These are phyloP conservation scores for Poterioochromonas sp. DNA, from an alignment of 352 stramenopile species.

Conservation along the genomic window DNA sequence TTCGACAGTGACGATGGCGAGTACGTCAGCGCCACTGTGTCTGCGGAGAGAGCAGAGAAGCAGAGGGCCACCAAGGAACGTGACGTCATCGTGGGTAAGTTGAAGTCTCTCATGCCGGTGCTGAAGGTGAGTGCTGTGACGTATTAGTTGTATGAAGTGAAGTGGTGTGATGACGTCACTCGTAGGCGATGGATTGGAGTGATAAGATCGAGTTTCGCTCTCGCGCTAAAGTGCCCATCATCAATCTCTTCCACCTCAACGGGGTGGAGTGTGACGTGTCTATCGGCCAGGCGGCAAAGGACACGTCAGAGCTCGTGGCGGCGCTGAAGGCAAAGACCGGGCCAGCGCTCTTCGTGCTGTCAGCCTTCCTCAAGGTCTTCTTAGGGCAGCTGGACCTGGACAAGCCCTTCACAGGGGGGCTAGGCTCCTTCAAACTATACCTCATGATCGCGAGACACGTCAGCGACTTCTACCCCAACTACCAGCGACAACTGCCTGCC, in stretches of 20 bases:
- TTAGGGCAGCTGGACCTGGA: slow-evolving; percentile 52
- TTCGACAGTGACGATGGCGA: background rate
- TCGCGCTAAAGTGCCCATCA: slow-evolving; percentile 18
- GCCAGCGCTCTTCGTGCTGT: background rate
- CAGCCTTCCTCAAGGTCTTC: slow-evolving; percentile 50
- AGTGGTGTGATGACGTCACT: background rate
- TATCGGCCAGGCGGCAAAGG: background rate
- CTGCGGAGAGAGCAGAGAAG: background rate
- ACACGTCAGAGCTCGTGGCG: background rate
- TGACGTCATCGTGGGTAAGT: background rate
- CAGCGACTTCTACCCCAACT: background rate
- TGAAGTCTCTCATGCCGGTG: background rate
- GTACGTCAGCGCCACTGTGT: background rate
- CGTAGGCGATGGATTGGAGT: background rate
- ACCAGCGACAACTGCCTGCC: background rate
- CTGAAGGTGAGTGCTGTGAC: background rate
- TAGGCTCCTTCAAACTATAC: slow-evolving; percentile 57
- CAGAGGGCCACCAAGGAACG: background rate
- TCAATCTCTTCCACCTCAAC: background rate
- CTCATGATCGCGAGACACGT: slow-evolving; percentile 43
- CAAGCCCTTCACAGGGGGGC: slow-evolving; percentile 55
- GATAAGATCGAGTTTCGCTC: background rate
- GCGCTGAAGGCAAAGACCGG: background rate
- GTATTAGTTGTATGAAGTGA: background rate
- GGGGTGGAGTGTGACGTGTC: background rate